Base-by-base conservation (phyloP, 768 basidiomycete genomes). In the Phanerochaete sordida region DNA sequence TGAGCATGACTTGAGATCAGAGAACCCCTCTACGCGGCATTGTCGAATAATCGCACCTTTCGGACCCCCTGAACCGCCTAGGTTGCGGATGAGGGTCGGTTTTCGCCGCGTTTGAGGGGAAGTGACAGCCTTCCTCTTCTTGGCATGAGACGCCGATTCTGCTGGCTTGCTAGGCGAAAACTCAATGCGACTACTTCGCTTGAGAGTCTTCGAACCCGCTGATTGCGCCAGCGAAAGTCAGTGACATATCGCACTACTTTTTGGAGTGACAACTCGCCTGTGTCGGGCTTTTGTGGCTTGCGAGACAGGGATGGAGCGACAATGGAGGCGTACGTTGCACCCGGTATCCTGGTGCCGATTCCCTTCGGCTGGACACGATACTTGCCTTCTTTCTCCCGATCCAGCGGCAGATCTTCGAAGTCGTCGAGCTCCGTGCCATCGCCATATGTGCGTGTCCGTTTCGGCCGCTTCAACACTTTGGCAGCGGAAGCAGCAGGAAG, bases 361-460 rank as follows among this genome's bases (percentile, higher is more conserved):
- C 83, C 81, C 71, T 86, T 91, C 26, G 91, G 88, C 62, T 88
- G 85, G 11, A 93, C 86, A 57, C 84, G 85, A 70, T 81, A 94
- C 44, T 77, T 82, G 55, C 83, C 81, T 72, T 93, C 90, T 67
- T 90, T 88, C 52, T 94, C 92, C 49, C 90, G 80, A 68, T 95
- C 90, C 11, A 92, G 91, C 7, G 86, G 87, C 44, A 96, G 81
- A 71, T 97, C 95, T 27, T 95, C 95, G 59, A 97, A 82, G 2
- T 73, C 85, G 67, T 97, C 95, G 55, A 97, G 76, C 71, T 96
- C 95, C 11, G 92, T 94, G 15, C 95, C 95, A 68, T 93, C 90
- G 5, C 91, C 91, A 67, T 88, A 94, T 15, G 83, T 83, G 55
- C 84, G 79, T 62, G 81, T 81, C 39, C 90, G 87, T 73, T 93